phyloP scores from a whole-genome alignment of 495 filamentous ascomycete species.

The Penicillium paxilli region DNA sequence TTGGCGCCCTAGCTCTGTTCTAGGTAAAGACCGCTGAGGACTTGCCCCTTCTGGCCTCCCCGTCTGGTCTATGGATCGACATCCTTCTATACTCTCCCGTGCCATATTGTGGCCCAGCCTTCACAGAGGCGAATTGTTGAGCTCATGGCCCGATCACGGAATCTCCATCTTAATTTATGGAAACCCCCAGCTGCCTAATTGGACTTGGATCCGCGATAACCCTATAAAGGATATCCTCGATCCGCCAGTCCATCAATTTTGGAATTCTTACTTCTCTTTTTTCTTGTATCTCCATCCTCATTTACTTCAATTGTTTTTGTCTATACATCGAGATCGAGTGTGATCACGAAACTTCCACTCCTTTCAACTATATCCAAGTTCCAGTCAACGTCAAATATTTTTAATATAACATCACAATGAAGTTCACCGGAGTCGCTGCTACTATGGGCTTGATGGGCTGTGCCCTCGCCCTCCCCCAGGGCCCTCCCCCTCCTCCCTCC shows the following conservation, averaged over 20 bases:
- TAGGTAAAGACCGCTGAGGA: neutral
- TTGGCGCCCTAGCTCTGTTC: neutral
- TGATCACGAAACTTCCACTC: neutral
- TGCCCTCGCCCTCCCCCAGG: conserved; percentile 26
- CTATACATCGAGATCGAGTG: neutral
- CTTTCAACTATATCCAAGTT: neutral
- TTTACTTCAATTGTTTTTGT: too few relatives aligned
- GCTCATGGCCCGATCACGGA: conserved; percentile 20
- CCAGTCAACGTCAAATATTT: neutral
- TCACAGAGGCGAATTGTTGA: conserved; percentile 8
- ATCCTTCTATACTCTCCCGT: neutral
- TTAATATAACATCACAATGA: conserved; percentile 19
- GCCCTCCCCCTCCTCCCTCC: conserved; percentile 1
- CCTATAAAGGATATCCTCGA: conserved; percentile 13
- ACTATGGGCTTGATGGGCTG: conserved; percentile 29
- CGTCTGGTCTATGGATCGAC: conserved; percentile 19
- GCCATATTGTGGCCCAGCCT: conserved; percentile 5
- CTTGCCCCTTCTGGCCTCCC: neutral
- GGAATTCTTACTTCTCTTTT: neutral
- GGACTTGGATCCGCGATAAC: neutral
- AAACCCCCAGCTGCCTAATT: conserved; percentile 1
- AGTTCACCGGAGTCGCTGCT: conserved; percentile 18
- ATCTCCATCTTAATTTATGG: conserved; percentile 4
- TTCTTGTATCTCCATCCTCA: conserved; percentile 1
- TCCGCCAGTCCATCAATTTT: neutral